Evolutionary conservation across 2,329 filamentous ascomycete genomes (phyloP), one percentile per base, ranked within the genome.

Genomic region (Calonectria pteridis): DNA sequence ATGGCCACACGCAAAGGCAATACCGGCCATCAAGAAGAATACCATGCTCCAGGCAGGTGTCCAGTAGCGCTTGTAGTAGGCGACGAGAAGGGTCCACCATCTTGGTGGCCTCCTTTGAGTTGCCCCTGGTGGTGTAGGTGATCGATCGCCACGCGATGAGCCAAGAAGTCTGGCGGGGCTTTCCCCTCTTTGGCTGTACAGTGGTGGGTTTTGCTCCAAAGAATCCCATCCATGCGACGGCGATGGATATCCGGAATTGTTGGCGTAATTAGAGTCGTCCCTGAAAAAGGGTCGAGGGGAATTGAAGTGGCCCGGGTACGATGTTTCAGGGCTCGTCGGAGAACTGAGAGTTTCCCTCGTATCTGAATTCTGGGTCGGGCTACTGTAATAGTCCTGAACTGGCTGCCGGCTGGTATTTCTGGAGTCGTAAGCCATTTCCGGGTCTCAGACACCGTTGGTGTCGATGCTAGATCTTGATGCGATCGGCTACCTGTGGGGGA

Each of bases 1-100:
- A 20, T 80, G 78, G 4, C 78, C 76, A 29, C 75, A 20, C 6
- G 78, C 78, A 31, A 80, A 80, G 35, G 75, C 77, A 35, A 80
- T 73, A 2, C 78, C 78, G 1, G 67, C 69, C 2, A 72, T n/a
- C 49, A 80, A 63, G 16, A 80, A 77, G 28, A 71, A 28, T 49
- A 76, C 77, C 78, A 80, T 80, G 50, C 76, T 80, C 78, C 78
- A 80, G 9, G 75, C 69, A n/a, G 49, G 28, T 23, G 40, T 29
- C 37, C 59, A 64, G 13, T 64, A 23, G 26, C 28, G 37, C 29
- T 64, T 64, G 59, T 49, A 64, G 18, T 46, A 49, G 13, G 3
- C 16, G 1, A 20, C 6, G 3, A 31, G 18, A 4, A 18, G 29
- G 6, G 18, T 10, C 59, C 59, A 64, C 18, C 9, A 49, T 64